Conservation (phyloP, 1,139 yeast genomes). For the Yamadazyma pseudoaaseri region DNA sequence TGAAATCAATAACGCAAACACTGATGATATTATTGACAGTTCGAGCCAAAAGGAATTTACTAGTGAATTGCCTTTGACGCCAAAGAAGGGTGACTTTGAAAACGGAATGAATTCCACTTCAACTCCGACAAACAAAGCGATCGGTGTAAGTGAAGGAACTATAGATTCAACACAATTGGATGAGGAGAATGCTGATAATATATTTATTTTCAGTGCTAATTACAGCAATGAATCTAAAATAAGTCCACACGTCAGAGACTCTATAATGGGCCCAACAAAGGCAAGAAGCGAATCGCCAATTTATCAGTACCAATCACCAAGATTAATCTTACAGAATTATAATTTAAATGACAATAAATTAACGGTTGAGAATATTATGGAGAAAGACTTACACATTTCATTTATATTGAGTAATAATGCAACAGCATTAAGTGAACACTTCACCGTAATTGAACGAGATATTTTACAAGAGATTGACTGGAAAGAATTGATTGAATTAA, state of each 20-base stretch:
- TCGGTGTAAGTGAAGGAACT: slow-evolving; percentile 5
- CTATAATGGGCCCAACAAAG: background rate
- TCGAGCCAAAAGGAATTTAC: slow-evolving; percentile 19
- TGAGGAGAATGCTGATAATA: slow-evolving; percentile 13
- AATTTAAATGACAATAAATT: slow-evolving; percentile 29
- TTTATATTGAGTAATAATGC: slow-evolving; percentile 76
- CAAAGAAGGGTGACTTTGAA: slow-evolving; percentile 10
- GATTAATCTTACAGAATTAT: slow-evolving; percentile 37
- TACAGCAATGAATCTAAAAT: slow-evolving; percentile 9
- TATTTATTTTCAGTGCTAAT: slow-evolving; percentile 17
- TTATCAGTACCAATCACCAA: slow-evolving; percentile 27
- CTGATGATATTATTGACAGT: slow-evolving; percentile 36
- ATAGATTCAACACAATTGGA: slow-evolving; percentile 7
- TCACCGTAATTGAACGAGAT: slow-evolving; percentile 85
- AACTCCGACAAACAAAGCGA: slow-evolving; percentile 3
- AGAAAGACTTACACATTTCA: slow-evolving; percentile 59
- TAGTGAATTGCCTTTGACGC: slow-evolving; percentile 30
- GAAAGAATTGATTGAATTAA: slow-evolving; percentile 80
- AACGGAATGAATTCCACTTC: slow-evolving; percentile 1
- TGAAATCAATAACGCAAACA: slow-evolving; percentile 42
- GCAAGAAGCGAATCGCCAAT: slow-evolving; percentile 1
- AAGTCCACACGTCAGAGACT: background rate
- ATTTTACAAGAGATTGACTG: slow-evolving; percentile 84
- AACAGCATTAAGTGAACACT: slow-evolving; percentile 65
- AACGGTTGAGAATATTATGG: slow-evolving; percentile 37